Conservation (phyloP, 2,329 filamentous ascomycete species). For the Trichothecium sympodiale region DNA sequence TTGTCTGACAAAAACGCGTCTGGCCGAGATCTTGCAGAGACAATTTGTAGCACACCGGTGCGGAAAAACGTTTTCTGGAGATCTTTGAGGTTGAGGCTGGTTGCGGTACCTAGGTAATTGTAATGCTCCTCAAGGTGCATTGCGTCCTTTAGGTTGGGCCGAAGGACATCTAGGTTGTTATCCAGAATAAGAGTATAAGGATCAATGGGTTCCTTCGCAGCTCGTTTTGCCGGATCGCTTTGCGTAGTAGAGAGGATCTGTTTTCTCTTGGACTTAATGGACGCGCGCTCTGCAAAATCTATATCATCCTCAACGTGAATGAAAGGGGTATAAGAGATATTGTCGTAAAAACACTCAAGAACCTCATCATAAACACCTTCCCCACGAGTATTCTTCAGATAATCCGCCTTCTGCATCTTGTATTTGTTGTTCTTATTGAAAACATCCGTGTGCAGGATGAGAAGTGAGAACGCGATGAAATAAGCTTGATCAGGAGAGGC, state of each 20-base stretch:
- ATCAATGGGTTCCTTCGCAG: conserved; percentile 76
- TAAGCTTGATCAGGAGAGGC: conserved; percentile 88
- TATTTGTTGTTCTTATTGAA: conserved; percentile 99
- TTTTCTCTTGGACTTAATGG: conserved; percentile 61
- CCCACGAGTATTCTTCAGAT: conserved; percentile 85
- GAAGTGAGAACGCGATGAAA: conserved; percentile 91
- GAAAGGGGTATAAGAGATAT: conserved; percentile 95
- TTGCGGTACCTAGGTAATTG: conserved; percentile 68
- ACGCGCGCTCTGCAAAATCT: conserved; percentile 64
- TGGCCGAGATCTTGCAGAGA: conserved; percentile 84
- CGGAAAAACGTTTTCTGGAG: conserved; percentile 84
- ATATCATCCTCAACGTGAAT: conserved; percentile 93
- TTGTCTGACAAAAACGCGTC: conserved; percentile 91
- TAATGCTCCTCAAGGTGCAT: conserved; percentile 90
- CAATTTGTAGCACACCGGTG: conserved; percentile 86
- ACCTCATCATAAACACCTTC: conserved; percentile 92
- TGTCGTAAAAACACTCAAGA: conserved; percentile 94
- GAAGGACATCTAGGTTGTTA: conserved; percentile 68
- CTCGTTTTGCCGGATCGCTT: conserved; percentile 40
- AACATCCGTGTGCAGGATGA: conserved; percentile 96
- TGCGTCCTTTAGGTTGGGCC: conserved; percentile 82
- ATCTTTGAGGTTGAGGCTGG: conserved; percentile 66
- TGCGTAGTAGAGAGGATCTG: conserved; percentile 56
- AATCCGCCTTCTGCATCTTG: conserved; percentile 95
- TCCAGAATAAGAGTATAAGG: conserved; percentile 93